These are phyloP conservation scores for Wickerhamiella qilinensis DNA, from an alignment of 805 yeast species.

Conservation along the genomic window DNA sequence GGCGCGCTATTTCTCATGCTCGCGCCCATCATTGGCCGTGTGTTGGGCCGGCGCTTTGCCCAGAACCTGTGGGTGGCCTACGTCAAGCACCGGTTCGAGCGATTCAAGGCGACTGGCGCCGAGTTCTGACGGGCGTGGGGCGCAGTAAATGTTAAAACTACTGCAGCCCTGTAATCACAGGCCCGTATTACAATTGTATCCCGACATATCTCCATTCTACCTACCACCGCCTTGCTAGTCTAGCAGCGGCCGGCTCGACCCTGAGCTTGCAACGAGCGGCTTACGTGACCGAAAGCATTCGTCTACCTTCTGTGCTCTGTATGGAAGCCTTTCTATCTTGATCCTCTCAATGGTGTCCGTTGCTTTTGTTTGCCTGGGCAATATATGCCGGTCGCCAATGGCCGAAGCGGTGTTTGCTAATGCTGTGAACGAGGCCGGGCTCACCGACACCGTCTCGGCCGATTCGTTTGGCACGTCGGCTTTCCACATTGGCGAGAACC, in stretches of 20 bases:
- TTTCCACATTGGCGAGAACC: slow-evolving; percentile 68
- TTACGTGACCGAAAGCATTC: no score
- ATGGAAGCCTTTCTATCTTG: no score
- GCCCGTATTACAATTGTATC: no score
- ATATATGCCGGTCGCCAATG: slow-evolving; percentile 96
- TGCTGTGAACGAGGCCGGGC: slow-evolving; percentile 36
- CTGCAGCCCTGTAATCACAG: no score
- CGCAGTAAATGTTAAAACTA: no score
- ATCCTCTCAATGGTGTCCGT: slow-evolving; percentile 37
- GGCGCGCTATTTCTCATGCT: slow-evolving; percentile 38
- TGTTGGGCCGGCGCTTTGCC: slow-evolving; percentile 45
- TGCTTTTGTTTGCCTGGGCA: slow-evolving; percentile 84
- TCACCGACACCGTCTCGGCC: slow-evolving; percentile 27
- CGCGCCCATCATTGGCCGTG: slow-evolving; percentile 51
- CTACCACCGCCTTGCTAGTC: no score
- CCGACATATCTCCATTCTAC: no score
- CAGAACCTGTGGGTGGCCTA: slow-evolving; percentile 12
- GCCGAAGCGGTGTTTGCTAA: slow-evolving; percentile 84
- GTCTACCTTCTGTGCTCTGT: no score
- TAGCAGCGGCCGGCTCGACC: no score
- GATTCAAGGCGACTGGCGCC: not conserved
- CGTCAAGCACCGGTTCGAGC: slow-evolving; percentile 2
- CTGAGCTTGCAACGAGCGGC: no score
- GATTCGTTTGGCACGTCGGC: slow-evolving; percentile 86
- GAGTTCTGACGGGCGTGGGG: no score